phyloP scores from a whole-genome alignment of 768 basidiomycete genomes.

The Suillus clintonianus region DNA sequence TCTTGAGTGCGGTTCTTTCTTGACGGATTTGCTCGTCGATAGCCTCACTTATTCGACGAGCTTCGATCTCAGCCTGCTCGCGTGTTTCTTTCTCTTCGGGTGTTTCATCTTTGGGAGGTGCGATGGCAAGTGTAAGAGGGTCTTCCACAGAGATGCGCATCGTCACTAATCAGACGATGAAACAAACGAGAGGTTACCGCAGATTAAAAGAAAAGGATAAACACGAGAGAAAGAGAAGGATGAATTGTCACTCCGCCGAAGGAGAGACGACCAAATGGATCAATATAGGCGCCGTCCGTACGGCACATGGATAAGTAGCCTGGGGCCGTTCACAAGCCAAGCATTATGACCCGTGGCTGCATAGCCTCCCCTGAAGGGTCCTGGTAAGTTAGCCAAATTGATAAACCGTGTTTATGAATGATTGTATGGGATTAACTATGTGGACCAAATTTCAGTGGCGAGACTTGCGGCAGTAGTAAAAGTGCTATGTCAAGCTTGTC shows the following conservation, averaged over 20 bases:
- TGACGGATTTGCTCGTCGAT: slow-evolving; percentile 74
- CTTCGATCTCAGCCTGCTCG: slow-evolving; percentile 63
- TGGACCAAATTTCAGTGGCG: too few species aligned
- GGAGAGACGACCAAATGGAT: slow-evolving; percentile 3
- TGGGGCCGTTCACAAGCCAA: slow-evolving; percentile 1
- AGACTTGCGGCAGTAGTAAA: background rate
- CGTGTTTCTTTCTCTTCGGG: slow-evolving; percentile 54
- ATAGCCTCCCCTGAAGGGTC: background rate
- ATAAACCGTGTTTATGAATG: background rate
- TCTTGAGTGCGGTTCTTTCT: slow-evolving; percentile 59
- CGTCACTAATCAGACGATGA: background rate
- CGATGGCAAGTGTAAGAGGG: slow-evolving; percentile 59
- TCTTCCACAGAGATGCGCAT: slow-evolving; percentile 50
- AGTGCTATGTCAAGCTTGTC: background rate
- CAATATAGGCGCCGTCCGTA: slow-evolving; percentile 8
- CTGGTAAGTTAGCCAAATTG: background rate
- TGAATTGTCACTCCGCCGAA: background rate
- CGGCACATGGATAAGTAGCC: background rate
- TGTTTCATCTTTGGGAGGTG: slow-evolving; percentile 68
- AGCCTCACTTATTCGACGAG: slow-evolving; percentile 63
- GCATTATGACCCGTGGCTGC: background rate
- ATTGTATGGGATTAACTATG: background rate
- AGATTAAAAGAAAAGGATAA: slow-evolving; percentile 2
- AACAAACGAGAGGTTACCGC: background rate
- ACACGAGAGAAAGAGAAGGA: background rate